Evolutionary conservation across 2,329 filamentous ascomycete genomes (phyloP), one percentile per base, ranked within the genome.

Genomic region (Trichoderma polysporum): DNA sequence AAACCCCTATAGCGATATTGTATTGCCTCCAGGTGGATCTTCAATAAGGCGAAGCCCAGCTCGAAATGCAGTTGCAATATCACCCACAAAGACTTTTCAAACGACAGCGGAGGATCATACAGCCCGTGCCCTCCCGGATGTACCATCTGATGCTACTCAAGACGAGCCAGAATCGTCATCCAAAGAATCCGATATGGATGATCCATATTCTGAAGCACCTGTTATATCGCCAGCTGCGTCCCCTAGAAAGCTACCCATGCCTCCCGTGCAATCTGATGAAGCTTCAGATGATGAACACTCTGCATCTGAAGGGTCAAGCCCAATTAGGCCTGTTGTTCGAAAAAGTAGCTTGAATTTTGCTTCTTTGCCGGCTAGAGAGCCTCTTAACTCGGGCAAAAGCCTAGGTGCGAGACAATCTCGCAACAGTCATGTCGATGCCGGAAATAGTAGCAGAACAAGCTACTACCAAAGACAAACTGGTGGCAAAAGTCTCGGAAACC

Each of bases 321-420:
- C 91, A 0, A 88, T 91, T 57, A 86, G 92, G 71, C 90, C 91
- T 2, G 83, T 92, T 33, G 86, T 96, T 71, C 90, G 94, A 68
- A 98, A 98, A 83, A 97, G 94, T 79, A 98, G 94, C 76, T 85
- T 99, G 68, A 97, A 91, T 68, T 98, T 99, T 79, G 93, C 95
- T 41, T 93, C 95, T 19, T 83, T 99, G 13, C 95, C 95, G 33
- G 94, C 94, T 2, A 87, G 95, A 69, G 94, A 98, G 74, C 94
- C 94, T 39, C 82, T 98, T 61, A 88, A 89, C 35, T 87, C 87
- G 17, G 96, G 96, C 77, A 94, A 94, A 80, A 96, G 91, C 76
- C 87, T 93, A 74, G 93, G 90, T 17, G 84, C 86, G 22, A 85
- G 92, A 58, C 80, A 87, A 60, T 94, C 92, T 25, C 85, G 92